Evolutionary conservation across 768 basidiomycete species (phyloP).

Genomic region (Artomyces pyxidatus): DNA sequence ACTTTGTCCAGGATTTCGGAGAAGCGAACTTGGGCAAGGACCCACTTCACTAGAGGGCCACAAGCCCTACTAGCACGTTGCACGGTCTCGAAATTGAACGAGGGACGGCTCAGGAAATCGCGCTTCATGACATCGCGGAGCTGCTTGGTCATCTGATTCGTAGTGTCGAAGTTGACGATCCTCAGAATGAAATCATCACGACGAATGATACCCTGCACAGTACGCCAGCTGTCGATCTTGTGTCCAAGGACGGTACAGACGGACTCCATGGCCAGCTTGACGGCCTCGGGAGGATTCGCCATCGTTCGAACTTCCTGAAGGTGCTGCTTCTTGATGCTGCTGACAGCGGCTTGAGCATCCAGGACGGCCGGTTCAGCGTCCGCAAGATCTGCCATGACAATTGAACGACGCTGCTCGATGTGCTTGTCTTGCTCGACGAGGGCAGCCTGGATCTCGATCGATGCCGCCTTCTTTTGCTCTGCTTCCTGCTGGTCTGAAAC

Average conservation of each 20-base stretch:
- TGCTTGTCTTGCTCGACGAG: constrained; percentile 84
- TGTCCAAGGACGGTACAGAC: constrained; percentile 95
- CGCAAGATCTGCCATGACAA: constrained; percentile 92
- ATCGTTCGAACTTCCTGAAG: constrained; percentile 95
- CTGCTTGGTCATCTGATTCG: constrained; percentile 78
- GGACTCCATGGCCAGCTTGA: constrained; percentile 97
- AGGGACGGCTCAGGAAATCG: constrained; percentile 85
- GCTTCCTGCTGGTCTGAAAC: constrained; percentile 98
- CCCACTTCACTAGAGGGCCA: constrained; percentile 98
- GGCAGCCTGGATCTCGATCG: constrained; percentile 91
- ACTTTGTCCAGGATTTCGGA: constrained; percentile 97
- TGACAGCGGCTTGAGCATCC: constrained; percentile 94
- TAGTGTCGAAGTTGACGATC: constrained; percentile 94
- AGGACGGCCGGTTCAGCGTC: constrained; percentile 96
- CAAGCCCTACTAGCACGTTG: constrained; percentile 95
- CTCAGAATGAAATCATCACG: constrained; percentile 94
- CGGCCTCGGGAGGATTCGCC: constrained; percentile 97
- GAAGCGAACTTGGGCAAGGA: constrained; percentile 91
- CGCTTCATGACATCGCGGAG: constrained; percentile 88
- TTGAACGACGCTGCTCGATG: constrained; percentile 79
- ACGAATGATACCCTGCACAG: constrained; percentile 92
- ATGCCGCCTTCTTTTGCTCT: constrained; percentile 95
- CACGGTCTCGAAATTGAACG: constrained; percentile 92
- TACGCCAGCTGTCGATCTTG: constrained; percentile 94
- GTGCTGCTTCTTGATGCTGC: constrained; percentile 92